Conservation (phyloP, 371 early-diverging fungal species). For the Haplosporangium sp. region DNA sequence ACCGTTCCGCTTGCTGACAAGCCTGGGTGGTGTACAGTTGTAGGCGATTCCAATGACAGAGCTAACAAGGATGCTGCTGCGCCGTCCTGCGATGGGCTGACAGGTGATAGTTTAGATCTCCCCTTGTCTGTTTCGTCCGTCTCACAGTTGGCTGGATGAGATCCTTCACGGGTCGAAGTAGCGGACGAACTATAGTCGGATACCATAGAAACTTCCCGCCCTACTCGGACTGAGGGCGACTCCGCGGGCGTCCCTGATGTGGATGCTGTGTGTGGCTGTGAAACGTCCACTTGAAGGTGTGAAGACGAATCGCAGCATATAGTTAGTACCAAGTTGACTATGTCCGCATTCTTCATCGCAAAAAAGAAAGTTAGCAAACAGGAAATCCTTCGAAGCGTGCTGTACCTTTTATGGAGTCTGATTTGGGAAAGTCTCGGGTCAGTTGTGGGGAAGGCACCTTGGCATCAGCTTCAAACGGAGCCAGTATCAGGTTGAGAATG, state of each 20-base stretch:
- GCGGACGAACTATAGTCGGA: slow-evolving; percentile 30
- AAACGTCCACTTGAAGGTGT: not conserved
- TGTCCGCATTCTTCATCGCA: not conserved
- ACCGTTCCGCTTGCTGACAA: not conserved
- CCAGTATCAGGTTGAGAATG: slow-evolving; percentile 10
- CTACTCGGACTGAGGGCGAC: not conserved
- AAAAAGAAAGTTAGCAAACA: not conserved
- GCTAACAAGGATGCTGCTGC: slow-evolving; percentile 25
- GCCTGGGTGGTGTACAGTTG: not conserved
- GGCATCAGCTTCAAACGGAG: slow-evolving; percentile 7
- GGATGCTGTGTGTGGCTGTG: slow-evolving; percentile 12
- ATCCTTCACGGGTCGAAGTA: slow-evolving; percentile 24
- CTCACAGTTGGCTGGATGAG: slow-evolving; percentile 18
- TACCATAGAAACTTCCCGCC: slow-evolving; percentile 25
- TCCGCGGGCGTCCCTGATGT: slow-evolving; percentile 8
- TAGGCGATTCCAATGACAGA: slow-evolving; percentile 35
- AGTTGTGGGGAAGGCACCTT: slow-evolving; percentile 2
- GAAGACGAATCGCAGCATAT: not conserved
- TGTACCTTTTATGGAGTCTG: not conserved
- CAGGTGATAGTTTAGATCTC: not conserved
- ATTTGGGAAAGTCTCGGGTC: not conserved
- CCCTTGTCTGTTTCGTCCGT: slow-evolving; percentile 11
- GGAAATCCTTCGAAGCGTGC: not conserved
- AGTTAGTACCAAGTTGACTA: not conserved
- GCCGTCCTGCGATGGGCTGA: slow-evolving; percentile 29